Percentiles rank a stretch among this genome's conserved stretches.
Conservation (phyloP, 1,284 basidiomycete genomes). For the Mycosarcoma maydis region DNA sequence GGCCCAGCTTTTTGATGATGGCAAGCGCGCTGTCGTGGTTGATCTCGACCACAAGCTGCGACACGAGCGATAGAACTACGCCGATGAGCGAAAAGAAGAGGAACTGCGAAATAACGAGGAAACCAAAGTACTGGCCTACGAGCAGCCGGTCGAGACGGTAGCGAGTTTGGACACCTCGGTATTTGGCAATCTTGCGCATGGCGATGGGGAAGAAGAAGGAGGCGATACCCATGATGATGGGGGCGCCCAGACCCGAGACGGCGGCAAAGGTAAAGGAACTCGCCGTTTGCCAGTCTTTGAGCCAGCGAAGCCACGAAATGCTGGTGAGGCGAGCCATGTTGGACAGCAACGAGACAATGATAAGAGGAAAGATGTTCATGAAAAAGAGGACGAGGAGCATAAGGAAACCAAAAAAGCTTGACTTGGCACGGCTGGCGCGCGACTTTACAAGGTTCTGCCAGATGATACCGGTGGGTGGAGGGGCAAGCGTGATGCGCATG, state of each 20-base stretch:
- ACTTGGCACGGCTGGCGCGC: slow-evolving; percentile 40
- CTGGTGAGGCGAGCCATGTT: slow-evolving; percentile 58
- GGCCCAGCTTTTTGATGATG: slow-evolving; percentile 45
- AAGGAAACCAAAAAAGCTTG: slow-evolving; percentile 53
- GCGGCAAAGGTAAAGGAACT: slow-evolving; percentile 58
- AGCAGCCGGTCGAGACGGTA: slow-evolving; percentile 56
- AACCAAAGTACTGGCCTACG: slow-evolving; percentile 60
- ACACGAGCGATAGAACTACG: slow-evolving; percentile 56
- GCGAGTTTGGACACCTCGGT: slow-evolving; percentile 60
- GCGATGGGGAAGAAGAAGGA: slow-evolving; percentile 59
- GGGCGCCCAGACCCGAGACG: slow-evolving; percentile 59
- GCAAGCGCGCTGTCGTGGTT: slow-evolving; percentile 41
- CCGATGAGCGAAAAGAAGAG: slow-evolving; percentile 65
- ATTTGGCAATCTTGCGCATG: slow-evolving; percentile 64
- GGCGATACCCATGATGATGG: slow-evolving; percentile 56
- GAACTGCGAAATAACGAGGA: slow-evolving; percentile 64
- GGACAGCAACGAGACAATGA: slow-evolving; percentile 58
- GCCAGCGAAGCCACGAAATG: slow-evolving; percentile 48
- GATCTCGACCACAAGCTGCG: slow-evolving; percentile 43
- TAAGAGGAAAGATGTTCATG: slow-evolving; percentile 61
- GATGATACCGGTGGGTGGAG: slow-evolving; percentile 61
- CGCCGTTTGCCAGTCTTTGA: slow-evolving; percentile 42
- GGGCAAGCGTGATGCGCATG: slow-evolving; percentile 54
- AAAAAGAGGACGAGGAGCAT: slow-evolving; percentile 56
- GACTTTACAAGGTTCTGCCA: slow-evolving; percentile 62